phyloP scores from a whole-genome alignment of 2,329 filamentous ascomycete species.

The Apiospora malaysiana region DNA sequence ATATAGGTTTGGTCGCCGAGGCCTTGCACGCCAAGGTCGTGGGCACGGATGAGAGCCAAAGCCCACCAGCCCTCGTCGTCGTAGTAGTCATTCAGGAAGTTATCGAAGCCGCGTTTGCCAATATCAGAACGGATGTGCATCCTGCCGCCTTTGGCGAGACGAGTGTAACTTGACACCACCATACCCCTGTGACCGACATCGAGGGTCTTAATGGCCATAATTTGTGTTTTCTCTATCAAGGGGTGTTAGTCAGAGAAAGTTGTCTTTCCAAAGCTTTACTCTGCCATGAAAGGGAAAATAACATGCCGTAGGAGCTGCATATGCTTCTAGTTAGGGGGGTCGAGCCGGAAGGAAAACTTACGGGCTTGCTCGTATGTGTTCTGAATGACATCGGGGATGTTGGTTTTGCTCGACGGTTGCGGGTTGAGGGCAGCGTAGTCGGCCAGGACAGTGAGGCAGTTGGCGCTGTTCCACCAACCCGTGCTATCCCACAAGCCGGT shows the following conservation, averaged over 20 bases:
- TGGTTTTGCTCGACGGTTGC: slow-evolving; percentile 23
- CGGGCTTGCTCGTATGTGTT: slow-evolving; percentile 33
- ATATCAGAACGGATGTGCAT: slow-evolving; percentile 28
- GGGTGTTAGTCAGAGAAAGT: background rate
- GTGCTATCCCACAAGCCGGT: slow-evolving; percentile 62
- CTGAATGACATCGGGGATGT: slow-evolving; percentile 38
- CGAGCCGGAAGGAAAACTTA: background rate
- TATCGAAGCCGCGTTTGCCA: slow-evolving; percentile 43
- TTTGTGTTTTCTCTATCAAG: slow-evolving; percentile 13
- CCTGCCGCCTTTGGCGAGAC: slow-evolving; percentile 25
- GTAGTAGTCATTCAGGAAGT: slow-evolving; percentile 62
- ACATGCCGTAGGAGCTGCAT: too few species aligned
- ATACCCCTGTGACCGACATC: background rate
- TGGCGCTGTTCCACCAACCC: slow-evolving; percentile 69
- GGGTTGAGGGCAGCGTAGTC: slow-evolving; percentile 41
- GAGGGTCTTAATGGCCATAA: background rate
- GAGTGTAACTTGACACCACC: background rate
- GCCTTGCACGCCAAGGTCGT: slow-evolving; percentile 49
- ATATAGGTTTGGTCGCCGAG: slow-evolving; percentile 51
- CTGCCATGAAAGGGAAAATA: too few species aligned
- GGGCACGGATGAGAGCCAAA: slow-evolving; percentile 58
- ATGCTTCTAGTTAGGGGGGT: too few species aligned
- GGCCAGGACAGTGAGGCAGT: slow-evolving; percentile 60
- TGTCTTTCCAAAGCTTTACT: background rate
- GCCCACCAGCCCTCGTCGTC: slow-evolving; percentile 71